Evolutionary conservation across 1,284 basidiomycete genomes (phyloP).

Genomic region (Erythrobasidium hasegawianum): DNA sequence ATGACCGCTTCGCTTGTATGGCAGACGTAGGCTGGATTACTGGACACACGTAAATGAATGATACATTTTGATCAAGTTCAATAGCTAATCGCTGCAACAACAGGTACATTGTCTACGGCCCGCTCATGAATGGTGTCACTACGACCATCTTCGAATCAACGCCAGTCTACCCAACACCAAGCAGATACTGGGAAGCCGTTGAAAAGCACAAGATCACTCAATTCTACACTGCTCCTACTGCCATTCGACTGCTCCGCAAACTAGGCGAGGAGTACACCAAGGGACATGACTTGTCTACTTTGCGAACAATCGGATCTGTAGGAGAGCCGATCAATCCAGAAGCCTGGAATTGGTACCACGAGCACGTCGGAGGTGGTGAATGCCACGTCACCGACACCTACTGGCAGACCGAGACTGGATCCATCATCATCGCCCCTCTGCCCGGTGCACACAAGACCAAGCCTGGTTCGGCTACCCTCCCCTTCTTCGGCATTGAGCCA

Average conservation of each 20-base stretch:
- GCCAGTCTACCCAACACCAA: slow-evolving; percentile 91
- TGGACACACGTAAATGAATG: slow-evolving; percentile 70
- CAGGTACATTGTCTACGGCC: slow-evolving; percentile 93
- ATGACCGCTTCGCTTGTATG: slow-evolving; percentile 82
- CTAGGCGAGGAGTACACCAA: slow-evolving; percentile 84
- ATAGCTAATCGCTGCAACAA: neutral
- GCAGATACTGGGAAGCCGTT: slow-evolving; percentile 95
- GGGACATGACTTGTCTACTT: slow-evolving; percentile 72
- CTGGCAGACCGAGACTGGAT: slow-evolving; percentile 95
- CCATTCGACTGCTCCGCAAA: slow-evolving; percentile 84
- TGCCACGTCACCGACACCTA: slow-evolving; percentile 64
- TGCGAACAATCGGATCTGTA: slow-evolving; percentile 86
- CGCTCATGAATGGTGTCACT: slow-evolving; percentile 79
- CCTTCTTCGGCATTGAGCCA: slow-evolving; percentile 93
- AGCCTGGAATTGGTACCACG: slow-evolving; percentile 98
- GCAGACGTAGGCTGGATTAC: slow-evolving; percentile 99
- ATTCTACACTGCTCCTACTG: slow-evolving; percentile 82
- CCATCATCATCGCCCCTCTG: slow-evolving; percentile 89
- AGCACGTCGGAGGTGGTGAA: slow-evolving; percentile 80
- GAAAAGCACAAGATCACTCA: slow-evolving; percentile 90
- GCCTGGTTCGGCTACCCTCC: slow-evolving; percentile 92
- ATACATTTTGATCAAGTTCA: neutral
- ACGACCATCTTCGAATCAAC: slow-evolving; percentile 96
- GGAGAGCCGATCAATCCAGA: slow-evolving; percentile 99
- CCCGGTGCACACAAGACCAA: slow-evolving; percentile 94